These are phyloP conservation scores for Clavispora fructus DNA, from an alignment of 805 yeast species.

Conservation along the genomic window DNA sequence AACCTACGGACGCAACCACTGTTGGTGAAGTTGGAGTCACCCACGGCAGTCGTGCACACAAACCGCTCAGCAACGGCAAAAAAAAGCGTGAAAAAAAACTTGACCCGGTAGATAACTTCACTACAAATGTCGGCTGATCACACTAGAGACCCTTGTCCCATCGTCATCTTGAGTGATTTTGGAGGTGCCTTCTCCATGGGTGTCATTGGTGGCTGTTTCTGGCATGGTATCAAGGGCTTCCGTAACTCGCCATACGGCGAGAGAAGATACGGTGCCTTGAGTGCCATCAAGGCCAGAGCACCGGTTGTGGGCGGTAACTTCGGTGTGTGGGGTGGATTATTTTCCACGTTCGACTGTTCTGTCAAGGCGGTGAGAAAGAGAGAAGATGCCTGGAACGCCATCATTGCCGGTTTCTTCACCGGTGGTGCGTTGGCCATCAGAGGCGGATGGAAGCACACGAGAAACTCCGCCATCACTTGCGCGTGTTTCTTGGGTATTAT, in stretches of 20 bases:
- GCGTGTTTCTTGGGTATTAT: constrained; percentile 94
- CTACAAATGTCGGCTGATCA: constrained; percentile 82
- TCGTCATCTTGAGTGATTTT: constrained; percentile 91
- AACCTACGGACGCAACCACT: too few relatives aligned
- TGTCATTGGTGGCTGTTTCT: constrained; percentile 94
- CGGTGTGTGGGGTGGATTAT: constrained; percentile 99
- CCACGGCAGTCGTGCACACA: constrained; percentile 6
- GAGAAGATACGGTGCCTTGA: constrained; percentile 80
- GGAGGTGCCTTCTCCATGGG: constrained; percentile 99
- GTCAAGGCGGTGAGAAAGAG: constrained; percentile 94
- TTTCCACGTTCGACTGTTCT: constrained; percentile 91
- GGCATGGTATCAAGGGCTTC: constrained; percentile 99
- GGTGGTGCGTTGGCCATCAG: constrained; percentile 98
- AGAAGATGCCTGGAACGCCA: constrained; percentile 98
- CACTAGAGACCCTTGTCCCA: constrained; percentile 98
- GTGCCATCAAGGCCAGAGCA: constrained; percentile 92
- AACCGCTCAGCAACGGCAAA: neutral
- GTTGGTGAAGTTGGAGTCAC: neutral
- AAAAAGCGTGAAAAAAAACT: constrained; percentile 7
- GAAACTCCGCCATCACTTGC: constrained; percentile 96
- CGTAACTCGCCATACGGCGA: constrained; percentile 97
- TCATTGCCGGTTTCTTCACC: constrained; percentile 94
- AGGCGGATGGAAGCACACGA: constrained; percentile 97
- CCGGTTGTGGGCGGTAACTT: constrained; percentile 99
- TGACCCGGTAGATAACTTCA: constrained; percentile 2